Percentiles rank a stretch among this genome's conserved stretches.
These are phyloP conservation scores for Tetraselmis striata DNA, from an alignment of 139 green algal genomes.

Conservation along the genomic window DNA sequence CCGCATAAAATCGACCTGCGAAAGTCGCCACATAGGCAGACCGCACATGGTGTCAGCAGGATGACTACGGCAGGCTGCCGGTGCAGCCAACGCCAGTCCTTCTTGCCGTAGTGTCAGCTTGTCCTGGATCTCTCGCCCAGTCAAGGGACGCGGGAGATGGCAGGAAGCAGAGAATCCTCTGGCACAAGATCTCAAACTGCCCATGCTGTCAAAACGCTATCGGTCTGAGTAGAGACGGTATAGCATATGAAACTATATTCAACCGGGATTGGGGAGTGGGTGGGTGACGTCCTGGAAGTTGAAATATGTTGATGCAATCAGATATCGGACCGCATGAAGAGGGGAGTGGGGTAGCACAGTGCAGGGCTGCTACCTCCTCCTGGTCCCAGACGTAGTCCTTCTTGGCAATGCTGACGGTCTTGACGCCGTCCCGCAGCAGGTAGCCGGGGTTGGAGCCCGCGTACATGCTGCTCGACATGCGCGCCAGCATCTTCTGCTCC, in stretches of 20 bases:
- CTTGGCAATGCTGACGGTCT: constrained; percentile 30
- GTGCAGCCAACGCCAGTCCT: no score
- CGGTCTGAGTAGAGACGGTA: no score
- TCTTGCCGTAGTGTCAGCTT: no score
- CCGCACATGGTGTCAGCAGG: neutral
- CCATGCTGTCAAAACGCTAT: no score
- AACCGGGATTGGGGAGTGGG: no score
- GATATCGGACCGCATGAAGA: no score
- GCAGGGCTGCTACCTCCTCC: constrained; percentile 45
- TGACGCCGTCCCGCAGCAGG: constrained; percentile 34
- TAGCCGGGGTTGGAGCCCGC: constrained; percentile 34
- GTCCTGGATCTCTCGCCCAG: no score
- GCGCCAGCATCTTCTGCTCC: neutral
- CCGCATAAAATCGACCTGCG: constrained; percentile 50
- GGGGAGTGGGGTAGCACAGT: no score
- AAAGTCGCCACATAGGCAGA: neutral
- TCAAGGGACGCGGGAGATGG: neutral
- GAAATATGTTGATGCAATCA: no score
- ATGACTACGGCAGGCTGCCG: no score
- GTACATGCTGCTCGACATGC: neutral
- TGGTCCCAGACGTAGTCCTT: constrained; percentile 45
- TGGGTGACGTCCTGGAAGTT: no score
- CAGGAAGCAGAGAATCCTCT: neutral
- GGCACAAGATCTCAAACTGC: neutral
- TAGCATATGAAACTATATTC: no score